Evolutionary conservation across 371 early-diverging fungal genomes (phyloP).

Genomic region (Entomophthora muscae): DNA sequence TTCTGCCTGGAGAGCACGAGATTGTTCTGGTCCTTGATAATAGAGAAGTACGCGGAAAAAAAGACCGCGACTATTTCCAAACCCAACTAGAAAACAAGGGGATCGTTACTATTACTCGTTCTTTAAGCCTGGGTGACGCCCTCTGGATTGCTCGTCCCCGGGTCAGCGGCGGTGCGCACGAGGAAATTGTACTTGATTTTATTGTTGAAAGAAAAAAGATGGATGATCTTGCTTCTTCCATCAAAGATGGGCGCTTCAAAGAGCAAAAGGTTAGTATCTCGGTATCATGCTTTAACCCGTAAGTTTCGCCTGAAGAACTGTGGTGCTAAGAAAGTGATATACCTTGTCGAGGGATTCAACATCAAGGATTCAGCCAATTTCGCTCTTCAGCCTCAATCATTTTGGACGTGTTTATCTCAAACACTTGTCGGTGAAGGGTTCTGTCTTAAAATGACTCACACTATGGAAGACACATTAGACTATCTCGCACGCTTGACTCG

Average conservation of each 20-base stretch:
- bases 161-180: slow-evolving; percentile 12
- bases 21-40: slow-evolving; percentile 58
- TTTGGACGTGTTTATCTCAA: background rate
- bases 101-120: slow-evolving; percentile 29
- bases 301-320: slow-evolving; percentile 48
- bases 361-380: background rate
- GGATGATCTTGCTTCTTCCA: slow-evolving; percentile 81
- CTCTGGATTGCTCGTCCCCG: slow-evolving; percentile 66
- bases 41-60: slow-evolving; percentile 52
- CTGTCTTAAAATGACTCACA: background rate
- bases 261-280: slow-evolving; percentile 77
- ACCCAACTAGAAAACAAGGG: slow-evolving; percentile 34
- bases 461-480: background rate
- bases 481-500: background rate
- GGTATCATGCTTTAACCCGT: background rate
- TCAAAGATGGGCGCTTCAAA: slow-evolving; percentile 83
- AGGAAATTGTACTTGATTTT: slow-evolving; percentile 66
- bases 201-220: slow-evolving; percentile 86
- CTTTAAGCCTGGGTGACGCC: slow-evolving; percentile 71
- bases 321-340: slow-evolving; percentile 52
- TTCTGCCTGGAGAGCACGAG: slow-evolving; percentile 17
- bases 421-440: background rate
- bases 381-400: background rate
- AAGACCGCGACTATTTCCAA: slow-evolving; percentile 54
- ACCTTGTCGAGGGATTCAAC: slow-evolving; percentile 59